Base-by-base conservation (phyloP, 1,284 basidiomycete species). In the Ceratobasidium papillatum region DNA sequence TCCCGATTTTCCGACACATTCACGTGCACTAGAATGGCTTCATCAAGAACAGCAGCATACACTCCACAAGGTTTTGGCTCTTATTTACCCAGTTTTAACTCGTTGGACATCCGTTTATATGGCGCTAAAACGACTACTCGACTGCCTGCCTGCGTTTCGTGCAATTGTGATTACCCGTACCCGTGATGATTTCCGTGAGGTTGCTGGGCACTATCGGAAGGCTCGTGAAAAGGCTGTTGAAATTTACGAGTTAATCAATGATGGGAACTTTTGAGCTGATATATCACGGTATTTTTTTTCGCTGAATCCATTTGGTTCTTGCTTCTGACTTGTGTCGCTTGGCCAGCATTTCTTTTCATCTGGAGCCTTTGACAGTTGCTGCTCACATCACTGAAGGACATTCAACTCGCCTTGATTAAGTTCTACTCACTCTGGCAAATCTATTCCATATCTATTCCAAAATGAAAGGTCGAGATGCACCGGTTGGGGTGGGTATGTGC, bases 61-160 rank as follows among this genome's bases (percentile, higher is more conserved):
- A 17, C 49, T 58, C 43, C 14, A 56, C 25, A 75, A 69, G 34
- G 45, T 74, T 30, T 74, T 79, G n/a, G 76, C 77, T 0, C 78
- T 84, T 36, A 78, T 84, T 41, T 79, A 80, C 8, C 81, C 83
- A 14, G 79, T 78, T 5, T 47, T 80, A 25, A 83, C 81, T 0
- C 78, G 81, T 0, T 84, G 82, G 82, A 82, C 80, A 0, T 76
- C 79, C 0, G 80, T 82, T 36, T 82, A 79, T 59, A 76, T 77
- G 22, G 69, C 79, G 9, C 32, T 78, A 1, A 22, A 61, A 0
- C 78, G 80, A 1, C 75, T 82, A 8, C 74, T 78, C 34, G 56
- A 77, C 7, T 43, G 83, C 1, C 54, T 78, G 32, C 51, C 30
- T 14, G 64, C 78, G 3, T 51, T 83, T 12, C 47, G 69, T 63